These are phyloP conservation scores for Ceratobasidium sp. DNA, from an alignment of 1,284 basidiomycete species.

Conservation along the genomic window DNA sequence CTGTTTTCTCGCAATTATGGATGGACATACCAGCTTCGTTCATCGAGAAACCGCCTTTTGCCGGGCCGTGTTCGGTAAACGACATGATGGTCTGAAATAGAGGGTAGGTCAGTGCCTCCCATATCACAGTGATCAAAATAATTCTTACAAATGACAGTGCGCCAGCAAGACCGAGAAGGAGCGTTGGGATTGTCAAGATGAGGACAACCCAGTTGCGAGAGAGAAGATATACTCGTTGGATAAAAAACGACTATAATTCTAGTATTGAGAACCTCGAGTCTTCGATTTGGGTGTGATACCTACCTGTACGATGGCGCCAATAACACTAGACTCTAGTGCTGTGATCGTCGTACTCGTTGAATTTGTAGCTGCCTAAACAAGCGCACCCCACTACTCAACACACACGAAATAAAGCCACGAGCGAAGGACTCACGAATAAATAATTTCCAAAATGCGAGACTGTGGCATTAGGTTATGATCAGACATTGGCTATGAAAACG, in stretches of 20 bases:
- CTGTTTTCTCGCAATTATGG: too few species aligned
- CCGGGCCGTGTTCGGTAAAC: not conserved
- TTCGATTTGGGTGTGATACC: not conserved
- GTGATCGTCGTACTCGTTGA: conserved; percentile 22
- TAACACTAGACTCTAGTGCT: conserved; percentile 26
- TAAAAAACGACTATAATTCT: conserved; percentile 27
- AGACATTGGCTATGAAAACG: too few species aligned
- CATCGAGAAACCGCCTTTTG: too few species aligned
- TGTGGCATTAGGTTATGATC: not conserved
- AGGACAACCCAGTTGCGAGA: conserved; percentile 40
- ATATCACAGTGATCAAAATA: too few species aligned
- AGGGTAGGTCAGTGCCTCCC: not conserved
- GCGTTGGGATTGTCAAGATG: conserved; percentile 25
- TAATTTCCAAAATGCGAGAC: conserved; percentile 34
- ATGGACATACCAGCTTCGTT: too few species aligned
- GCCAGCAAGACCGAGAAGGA: conserved; percentile 35
- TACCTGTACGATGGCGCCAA: conserved; percentile 30
- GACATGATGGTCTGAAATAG: conserved; percentile 17
- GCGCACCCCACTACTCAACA: not conserved
- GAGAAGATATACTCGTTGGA: conserved; percentile 26
- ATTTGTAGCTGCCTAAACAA: not conserved
- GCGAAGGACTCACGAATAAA: not conserved
- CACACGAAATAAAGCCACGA: too few species aligned
- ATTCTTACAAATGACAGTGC: conserved; percentile 7
- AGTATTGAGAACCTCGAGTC: not conserved